A percentile compares a stretch with the other conserved stretches of the same genome.
Conservation (phyloP, 1,139 yeast species). For the Yamadazyma dendronema region DNA sequence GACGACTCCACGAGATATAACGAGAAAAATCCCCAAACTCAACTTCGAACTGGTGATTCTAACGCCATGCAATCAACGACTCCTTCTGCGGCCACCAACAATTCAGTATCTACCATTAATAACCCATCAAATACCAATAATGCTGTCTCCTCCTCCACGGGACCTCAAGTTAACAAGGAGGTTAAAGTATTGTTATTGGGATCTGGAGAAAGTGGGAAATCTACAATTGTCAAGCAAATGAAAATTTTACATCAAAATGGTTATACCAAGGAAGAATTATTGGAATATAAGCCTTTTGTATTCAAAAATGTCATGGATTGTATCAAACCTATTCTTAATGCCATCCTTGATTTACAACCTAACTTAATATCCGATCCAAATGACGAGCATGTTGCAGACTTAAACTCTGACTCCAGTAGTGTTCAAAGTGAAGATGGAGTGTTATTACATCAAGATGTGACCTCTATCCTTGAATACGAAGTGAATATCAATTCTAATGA, state of each 20-base stretch:
- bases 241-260: constrained; percentile 74
- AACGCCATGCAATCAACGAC: neutral
- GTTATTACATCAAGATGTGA: no score
- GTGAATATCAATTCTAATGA: constrained; percentile 48
- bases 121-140: constrained; percentile 1
- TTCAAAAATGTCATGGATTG: constrained; percentile 68
- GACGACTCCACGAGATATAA: constrained; percentile 16
- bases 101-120: constrained; percentile 3
- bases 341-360: constrained; percentile 50
- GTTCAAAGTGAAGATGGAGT: no score
- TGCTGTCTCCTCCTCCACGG: neutral
- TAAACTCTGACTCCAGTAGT: no score
- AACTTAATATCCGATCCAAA: no score
- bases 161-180: constrained; percentile 30
- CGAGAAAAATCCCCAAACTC: no score
- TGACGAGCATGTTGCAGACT: no score
- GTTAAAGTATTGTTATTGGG: constrained; percentile 68
- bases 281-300: constrained; percentile 68
- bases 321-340: constrained; percentile 58
- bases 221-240: constrained; percentile 73
- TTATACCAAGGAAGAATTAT: constrained; percentile 58
- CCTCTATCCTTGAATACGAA: constrained; percentile 47
- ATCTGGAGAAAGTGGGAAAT: constrained; percentile 79
- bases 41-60: neutral
- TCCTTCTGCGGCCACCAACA: neutral